A percentile compares a stretch with the other conserved stretches of the same genome.
Conservation (phyloP, 2,329 filamentous ascomycete species). For the Lecanicillium sp. region DNA sequence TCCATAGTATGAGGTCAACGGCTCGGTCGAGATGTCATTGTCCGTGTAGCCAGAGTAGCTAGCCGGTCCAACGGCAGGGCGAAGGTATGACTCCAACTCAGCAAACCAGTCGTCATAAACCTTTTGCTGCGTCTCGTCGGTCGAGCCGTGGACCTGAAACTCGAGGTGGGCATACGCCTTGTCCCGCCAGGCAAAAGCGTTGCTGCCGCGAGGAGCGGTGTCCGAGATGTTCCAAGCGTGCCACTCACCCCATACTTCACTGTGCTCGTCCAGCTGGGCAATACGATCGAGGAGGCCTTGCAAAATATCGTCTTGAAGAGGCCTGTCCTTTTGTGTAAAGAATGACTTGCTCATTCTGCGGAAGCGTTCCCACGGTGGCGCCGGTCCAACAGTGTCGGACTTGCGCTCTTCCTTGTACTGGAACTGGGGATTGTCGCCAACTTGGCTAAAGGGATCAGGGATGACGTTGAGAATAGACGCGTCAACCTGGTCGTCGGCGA, state of each 20-base stretch:
- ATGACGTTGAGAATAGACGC: constrained; percentile 6
- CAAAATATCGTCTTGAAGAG: background rate
- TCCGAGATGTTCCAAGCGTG: constrained; percentile 8
- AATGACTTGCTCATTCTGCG: constrained; percentile 10
- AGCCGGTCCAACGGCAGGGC: constrained; percentile 8
- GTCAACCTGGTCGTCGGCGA: constrained; percentile 7
- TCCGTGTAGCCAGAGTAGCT: constrained; percentile 12
- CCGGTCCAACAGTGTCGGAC: constrained; percentile 1
- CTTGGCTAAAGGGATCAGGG: constrained; percentile 8
- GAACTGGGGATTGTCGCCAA: constrained; percentile 5
- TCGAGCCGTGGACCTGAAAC: constrained; percentile 9
- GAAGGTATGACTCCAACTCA: constrained; percentile 6
- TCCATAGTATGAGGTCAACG: constrained; percentile 11
- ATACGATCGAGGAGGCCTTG: constrained; percentile 4
- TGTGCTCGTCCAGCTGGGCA: constrained; percentile 4
- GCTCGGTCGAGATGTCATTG: constrained; percentile 9
- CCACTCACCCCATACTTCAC: constrained; percentile 10
- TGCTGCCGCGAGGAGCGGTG: background rate
- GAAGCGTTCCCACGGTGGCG: constrained; percentile 8
- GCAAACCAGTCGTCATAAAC: constrained; percentile 4
- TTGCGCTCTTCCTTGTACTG: constrained; percentile 6
- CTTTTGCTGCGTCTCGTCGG: constrained; percentile 7
- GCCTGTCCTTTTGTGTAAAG: constrained; percentile 8
- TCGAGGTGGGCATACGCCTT: constrained; percentile 11
- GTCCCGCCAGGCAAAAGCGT: constrained; percentile 11